phyloP scores from a whole-genome alignment of 75 land plant genomes.

The Sequoia sempervirens region DNA sequence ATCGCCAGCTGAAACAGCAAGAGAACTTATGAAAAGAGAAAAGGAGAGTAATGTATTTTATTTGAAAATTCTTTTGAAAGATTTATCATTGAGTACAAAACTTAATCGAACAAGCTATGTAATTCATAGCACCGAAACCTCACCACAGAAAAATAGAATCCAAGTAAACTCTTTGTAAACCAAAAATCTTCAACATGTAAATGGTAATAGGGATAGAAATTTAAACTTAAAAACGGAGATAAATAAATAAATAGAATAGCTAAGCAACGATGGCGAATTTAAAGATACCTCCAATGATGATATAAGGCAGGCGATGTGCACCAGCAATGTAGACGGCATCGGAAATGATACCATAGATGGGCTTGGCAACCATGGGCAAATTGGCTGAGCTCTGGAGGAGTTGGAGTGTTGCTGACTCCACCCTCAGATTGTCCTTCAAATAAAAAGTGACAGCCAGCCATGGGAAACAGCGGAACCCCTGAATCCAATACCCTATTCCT shows the following conservation, averaged over 20 bases:
- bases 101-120: too few relatives aligned
- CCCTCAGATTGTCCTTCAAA: conserved; percentile 57
- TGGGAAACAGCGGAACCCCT: conserved; percentile 88
- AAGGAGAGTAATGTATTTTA: too few relatives aligned
- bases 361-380: conserved; percentile 94
- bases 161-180: too few relatives aligned
- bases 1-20: background rate
- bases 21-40: too few relatives aligned
- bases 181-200: too few relatives aligned
- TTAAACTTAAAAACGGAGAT: background rate
- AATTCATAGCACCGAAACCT: too few relatives aligned
- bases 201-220: too few relatives aligned
- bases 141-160: too few relatives aligned
- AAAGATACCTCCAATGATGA: conserved; percentile 72
- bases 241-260: background rate
- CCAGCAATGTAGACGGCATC: conserved; percentile 73
- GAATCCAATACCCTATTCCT: conserved; percentile 70
- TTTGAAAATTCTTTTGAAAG: too few relatives aligned
- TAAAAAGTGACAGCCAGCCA: conserved; percentile 74
- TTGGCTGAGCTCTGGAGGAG: conserved; percentile 62
- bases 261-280: background rate
- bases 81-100: too few relatives aligned
- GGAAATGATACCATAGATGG: conserved; percentile 80
- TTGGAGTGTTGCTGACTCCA: conserved; percentile 70
- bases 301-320: conserved; percentile 76